A percentile compares a stretch with the other conserved stretches of the same genome.
These are phyloP conservation scores for Silene conica DNA, from an alignment of 148 eudicot genomes.

Conservation along the genomic window DNA sequence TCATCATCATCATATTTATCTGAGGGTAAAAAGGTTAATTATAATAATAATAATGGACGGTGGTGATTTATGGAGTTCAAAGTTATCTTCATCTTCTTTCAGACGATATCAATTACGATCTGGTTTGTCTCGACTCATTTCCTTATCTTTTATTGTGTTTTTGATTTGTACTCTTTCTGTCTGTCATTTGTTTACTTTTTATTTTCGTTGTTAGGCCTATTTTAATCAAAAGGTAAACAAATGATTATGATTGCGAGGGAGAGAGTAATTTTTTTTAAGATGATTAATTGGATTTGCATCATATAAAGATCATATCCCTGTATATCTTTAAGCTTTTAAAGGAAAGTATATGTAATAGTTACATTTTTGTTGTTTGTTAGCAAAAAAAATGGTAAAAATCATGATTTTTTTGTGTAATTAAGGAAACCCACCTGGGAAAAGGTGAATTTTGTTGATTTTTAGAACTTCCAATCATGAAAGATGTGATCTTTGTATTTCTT, in stretches of 20 bases:
- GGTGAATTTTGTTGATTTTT: conserved; percentile 11
- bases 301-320: not conserved
- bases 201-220: no score
- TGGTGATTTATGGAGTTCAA: conserved; percentile 14
- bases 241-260: no score
- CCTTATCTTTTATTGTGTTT: not conserved
- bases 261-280: not conserved
- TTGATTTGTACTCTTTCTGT: no score
- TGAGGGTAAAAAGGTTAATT: not conserved
- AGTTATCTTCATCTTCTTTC: conserved; percentile 15
- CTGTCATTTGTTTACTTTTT: no score
- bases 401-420: not conserved
- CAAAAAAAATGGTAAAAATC: not conserved
- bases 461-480: not conserved
- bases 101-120: conserved; percentile 13
- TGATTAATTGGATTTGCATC: not conserved
- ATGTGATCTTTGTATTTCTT: not conserved
- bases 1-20: not conserved
- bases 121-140: conserved; percentile 6
- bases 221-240: no score
- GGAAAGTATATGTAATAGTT: not conserved
- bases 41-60: not conserved
- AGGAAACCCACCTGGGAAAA: not conserved
- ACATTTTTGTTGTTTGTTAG: conserved; percentile 17
- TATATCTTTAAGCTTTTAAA: not conserved